Percentiles rank a stretch among this genome's conserved stretches.
Conservation (phyloP, 2,329 filamentous ascomycete genomes). For the Ustulina deusta region DNA sequence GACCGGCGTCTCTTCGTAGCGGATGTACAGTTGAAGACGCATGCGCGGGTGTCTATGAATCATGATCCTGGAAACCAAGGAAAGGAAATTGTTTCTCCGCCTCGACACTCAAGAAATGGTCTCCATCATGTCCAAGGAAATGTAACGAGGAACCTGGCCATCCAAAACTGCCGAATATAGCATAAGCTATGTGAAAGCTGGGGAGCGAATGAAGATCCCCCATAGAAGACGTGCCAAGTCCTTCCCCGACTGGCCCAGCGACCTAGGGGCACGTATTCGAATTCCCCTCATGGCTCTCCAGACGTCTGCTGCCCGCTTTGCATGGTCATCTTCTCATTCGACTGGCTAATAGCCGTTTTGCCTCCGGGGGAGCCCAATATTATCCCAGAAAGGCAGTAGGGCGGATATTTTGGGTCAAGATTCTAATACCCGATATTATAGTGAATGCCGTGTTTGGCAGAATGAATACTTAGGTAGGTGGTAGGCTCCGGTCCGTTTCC, state of each 20-base stretch:
- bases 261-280: neutral
- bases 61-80: neutral
- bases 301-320: conserved; percentile 6
- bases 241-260: conserved; percentile 11
- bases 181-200: conserved; percentile 1
- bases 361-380: conserved; percentile 13
- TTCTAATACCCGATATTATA: conserved; percentile 12
- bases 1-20: neutral
- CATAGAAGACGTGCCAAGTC: conserved; percentile 11
- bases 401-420: conserved; percentile 23
- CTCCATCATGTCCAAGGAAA: neutral
- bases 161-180: conserved; percentile 30
- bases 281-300: conserved; percentile 23
- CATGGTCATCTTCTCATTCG: conserved; percentile 12
- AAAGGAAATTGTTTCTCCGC: conserved; percentile 9
- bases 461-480: neutral
- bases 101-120: neutral
- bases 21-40: neutral
- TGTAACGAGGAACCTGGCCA: conserved; percentile 8
- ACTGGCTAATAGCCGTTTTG: conserved; percentile 32
- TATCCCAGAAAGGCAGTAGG: conserved; percentile 14
- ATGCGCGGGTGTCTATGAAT: neutral
- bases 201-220: conserved; percentile 27
- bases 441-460: neutral
- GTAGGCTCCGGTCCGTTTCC: conserved; percentile 8